Evolutionary conservation across 805 yeast genomes (phyloP), one percentile per base, ranked within the genome.

Genomic region (Cyberlindnera xylosilytica): DNA sequence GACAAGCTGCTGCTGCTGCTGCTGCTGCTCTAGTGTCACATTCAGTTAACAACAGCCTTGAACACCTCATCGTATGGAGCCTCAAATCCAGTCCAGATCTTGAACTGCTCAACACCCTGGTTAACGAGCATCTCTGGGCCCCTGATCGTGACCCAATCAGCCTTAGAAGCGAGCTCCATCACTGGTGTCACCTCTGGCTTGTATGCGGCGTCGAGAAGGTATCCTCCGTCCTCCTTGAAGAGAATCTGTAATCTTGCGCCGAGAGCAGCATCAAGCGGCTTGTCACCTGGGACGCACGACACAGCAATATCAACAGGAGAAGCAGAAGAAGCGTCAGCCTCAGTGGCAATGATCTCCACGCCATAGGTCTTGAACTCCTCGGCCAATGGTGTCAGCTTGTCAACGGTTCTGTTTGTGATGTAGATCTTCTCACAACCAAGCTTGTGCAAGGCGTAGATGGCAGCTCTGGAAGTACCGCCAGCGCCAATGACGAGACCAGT

Each of bases 401-500:
- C 66, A 1, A 68, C 61, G 2, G 96, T 88, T 62, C 98, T 79
- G 69, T 90, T 91, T 45, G 87, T 60, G 70, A 91, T 70, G 67
- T 80, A 88, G 46, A 91, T 86, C 52, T 72, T 79, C 18, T 66
- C 53, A 62, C 95, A 87, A 3, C 97, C 97, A 69, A 91, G 66
- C 47, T 78, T 58, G 58, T 79, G 76, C 51, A 93, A 72, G 1
- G 99, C 97, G 62, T 77, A 89, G 13, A 87, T 79, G 0, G 97
- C 98, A 32, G 99, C 97, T 57, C 97, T 76, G 1, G 97, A 82
- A 20, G 99, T 90, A 34, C 99, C 99, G 32, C 99, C 99, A 17
- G 96, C 97, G 39, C 99, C 99, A 50, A 93, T 71, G 34, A 93
- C 84, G 45, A 90, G 66, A 24, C 97, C 97, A 44, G 74, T 66